phyloP scores from a whole-genome alignment of 2,329 filamentous ascomycete species.

The Verticillium tricorpus region DNA sequence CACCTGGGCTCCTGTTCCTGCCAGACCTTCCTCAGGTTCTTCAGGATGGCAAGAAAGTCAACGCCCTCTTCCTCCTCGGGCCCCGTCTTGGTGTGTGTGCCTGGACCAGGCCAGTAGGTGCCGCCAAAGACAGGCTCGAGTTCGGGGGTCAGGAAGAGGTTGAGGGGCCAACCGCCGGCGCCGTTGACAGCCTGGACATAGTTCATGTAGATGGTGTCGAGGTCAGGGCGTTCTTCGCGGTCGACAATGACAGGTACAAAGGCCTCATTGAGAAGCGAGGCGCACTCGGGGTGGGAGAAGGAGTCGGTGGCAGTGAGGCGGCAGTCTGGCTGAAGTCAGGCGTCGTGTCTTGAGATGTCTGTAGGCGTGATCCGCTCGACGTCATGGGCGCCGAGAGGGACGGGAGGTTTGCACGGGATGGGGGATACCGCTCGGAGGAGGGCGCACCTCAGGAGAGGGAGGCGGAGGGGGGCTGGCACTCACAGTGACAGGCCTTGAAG shows the following conservation, averaged over 20 bases:
- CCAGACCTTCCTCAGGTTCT: conserved; percentile 75
- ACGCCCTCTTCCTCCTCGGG: conserved; percentile 54
- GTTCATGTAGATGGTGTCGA: conserved; percentile 97
- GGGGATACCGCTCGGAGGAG: background rate
- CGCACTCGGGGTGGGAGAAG: conserved; percentile 79
- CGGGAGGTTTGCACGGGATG: background rate
- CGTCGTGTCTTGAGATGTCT: background rate
- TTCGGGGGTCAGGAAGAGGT: conserved; percentile 92
- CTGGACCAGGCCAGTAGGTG: conserved; percentile 89
- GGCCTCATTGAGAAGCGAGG: conserved; percentile 73
- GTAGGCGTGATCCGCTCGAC: background rate
- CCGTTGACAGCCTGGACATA: conserved; percentile 92
- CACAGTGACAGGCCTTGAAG: conserved; percentile 93
- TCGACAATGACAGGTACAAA: conserved; percentile 94
- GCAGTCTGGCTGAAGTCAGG: conserved; percentile 53
- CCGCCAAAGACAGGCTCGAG: conserved; percentile 93
- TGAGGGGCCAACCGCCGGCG: conserved; percentile 88
- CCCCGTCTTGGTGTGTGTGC: conserved; percentile 43
- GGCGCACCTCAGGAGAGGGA: background rate
- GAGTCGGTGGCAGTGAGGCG: conserved; percentile 92
- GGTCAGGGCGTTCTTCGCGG: conserved; percentile 86
- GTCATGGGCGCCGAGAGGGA: background rate
- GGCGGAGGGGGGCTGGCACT: conserved; percentile 25
- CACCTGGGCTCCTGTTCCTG: conserved; percentile 78
- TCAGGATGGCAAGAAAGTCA: conserved; percentile 78